Base-by-base conservation (phyloP, 176 grass and related monocot genomes). In the Juncus inflexus region DNA sequence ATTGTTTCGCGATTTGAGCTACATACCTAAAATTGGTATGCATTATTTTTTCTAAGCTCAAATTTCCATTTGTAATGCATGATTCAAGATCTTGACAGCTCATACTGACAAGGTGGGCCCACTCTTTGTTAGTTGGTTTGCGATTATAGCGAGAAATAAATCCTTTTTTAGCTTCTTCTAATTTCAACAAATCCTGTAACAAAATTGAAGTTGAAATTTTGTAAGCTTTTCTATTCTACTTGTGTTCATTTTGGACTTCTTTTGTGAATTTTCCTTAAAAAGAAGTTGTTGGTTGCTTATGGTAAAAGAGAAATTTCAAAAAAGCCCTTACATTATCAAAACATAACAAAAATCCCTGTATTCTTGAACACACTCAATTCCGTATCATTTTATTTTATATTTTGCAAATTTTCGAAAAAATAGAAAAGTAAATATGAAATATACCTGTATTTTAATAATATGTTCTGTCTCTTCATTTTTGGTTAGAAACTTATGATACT, bases 11-110 rank as follows among this genome's bases (percentile, higher is more conserved):
- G 55, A 69, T 69, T 38, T 69, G 65, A 47, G 55, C 37, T 51
- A 69, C 65, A 14, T 53, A 37, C 55, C 65, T 47, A 12, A 69
- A 69, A 7, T 69, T 69, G 65, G 65, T 69, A 38, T 37, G 37
- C 37, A 69, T 51, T 69, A 69, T 69, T 51, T 69, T 69, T n/a
- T 69, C 49, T 55, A 69, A 69, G 65, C 65, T 69, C 13, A 12
- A 15, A 47, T 55, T 69, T 69, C 65, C 65, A 53, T 53, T 37
- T 69, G 39, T 11, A 69, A 69, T 5, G 12, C 35, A 4, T 9
- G 35, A 69, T 53, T 69, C 65, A 69, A 69, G 37, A 69, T 6
- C 43, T 37, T 4, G 4, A 69, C 28, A 9, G 12, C 50, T 69
- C 39, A 55, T 12, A 1, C 65, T 51, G 35, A 69, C 65, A 55